phyloP scores from a whole-genome alignment of 306 rosid genomes.

The Casuarina glauca region DNA sequence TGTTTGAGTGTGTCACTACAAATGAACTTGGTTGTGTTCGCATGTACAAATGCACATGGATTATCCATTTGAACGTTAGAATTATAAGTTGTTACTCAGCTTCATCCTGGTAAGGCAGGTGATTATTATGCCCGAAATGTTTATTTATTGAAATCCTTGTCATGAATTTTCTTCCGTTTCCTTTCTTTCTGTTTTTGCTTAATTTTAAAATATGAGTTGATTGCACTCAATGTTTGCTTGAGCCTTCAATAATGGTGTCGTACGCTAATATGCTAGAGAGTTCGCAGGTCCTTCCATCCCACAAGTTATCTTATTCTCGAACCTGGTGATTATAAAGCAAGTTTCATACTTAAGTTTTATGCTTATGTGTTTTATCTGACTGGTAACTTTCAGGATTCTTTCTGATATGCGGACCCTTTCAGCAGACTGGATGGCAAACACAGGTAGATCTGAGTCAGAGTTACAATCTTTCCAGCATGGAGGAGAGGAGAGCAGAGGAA shows the following conservation, averaged over 20 bases:
- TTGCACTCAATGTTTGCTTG: background rate
- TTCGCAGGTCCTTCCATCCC: background rate
- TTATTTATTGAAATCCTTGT: background rate
- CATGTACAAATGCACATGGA: background rate
- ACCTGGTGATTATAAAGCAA: background rate
- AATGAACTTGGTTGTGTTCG: background rate
- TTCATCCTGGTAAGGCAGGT: background rate
- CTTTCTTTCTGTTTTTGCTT: background rate
- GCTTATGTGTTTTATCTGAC: constrained; percentile 31
- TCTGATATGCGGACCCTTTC: constrained; percentile 99
- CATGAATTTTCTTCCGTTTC: background rate
- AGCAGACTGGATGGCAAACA: constrained; percentile 99
- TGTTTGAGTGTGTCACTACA: background rate
- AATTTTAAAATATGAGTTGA: background rate
- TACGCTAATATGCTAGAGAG: background rate
- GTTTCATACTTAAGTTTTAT: constrained; percentile 3
- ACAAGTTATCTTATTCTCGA: background rate
- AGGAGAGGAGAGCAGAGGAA: constrained; percentile 86
- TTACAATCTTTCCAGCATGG: constrained; percentile 81
- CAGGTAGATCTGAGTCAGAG: constrained; percentile 83
- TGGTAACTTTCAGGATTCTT: constrained; percentile 77
- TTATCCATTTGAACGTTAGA: background rate
- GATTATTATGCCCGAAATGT: background rate
- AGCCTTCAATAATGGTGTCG: background rate
- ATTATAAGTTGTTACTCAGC: background rate